Percentiles rank a stretch among this genome's conserved stretches.
Evolutionary conservation across 768 basidiomycete species (phyloP).

Genomic region (Tulasnella sp.): DNA sequence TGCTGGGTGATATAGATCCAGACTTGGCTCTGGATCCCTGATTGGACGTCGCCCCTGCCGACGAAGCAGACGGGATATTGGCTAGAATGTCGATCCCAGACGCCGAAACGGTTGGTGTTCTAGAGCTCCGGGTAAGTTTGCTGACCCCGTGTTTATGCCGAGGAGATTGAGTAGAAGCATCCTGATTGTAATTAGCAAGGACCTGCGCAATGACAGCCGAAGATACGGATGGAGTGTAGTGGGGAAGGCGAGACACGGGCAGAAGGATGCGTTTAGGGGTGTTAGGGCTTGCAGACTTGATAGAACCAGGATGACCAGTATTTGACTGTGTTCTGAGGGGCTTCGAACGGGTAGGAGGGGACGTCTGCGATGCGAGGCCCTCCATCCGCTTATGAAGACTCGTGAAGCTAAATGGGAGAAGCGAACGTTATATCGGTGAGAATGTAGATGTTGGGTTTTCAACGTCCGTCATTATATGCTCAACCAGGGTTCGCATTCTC

Average conservation of each 20-base stretch:
- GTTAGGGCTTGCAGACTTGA: conserved; percentile 2
- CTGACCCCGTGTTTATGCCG: not conserved
- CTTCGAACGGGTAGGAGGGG: no score
- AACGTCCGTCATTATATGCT: no score
- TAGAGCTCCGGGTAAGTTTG: conserved; percentile 4
- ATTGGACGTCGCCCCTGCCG: not conserved
- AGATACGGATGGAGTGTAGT: not conserved
- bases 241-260: conserved; percentile 7
- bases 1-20: not conserved
- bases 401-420: no score
- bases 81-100: conserved; percentile 8
- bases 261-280: conserved; percentile 18
- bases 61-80: not conserved
- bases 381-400: no score
- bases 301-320: no score
- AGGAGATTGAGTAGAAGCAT: not conserved
- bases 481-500: no score
- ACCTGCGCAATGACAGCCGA: not conserved
- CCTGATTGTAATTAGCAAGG: not conserved
- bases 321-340: no score
- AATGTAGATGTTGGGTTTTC: no score
- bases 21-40: not conserved
- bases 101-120: not conserved
- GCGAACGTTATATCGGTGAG: no score
- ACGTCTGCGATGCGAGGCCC: no score